Conservation (phyloP, 106 monocot genomes). For the Apostasia ramifera region DNA sequence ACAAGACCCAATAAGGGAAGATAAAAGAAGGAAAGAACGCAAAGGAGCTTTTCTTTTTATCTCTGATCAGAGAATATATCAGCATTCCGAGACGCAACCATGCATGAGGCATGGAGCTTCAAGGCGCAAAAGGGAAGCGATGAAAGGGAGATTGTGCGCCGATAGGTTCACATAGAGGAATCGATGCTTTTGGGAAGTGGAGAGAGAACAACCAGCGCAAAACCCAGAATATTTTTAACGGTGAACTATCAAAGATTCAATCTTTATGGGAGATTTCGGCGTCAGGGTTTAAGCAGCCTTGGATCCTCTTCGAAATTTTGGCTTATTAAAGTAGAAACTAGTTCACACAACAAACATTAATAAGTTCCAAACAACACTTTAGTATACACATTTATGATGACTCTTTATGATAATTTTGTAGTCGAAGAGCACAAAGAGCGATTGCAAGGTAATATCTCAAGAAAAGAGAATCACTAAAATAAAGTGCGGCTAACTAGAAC, state of each 20-base stretch:
- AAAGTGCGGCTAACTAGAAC: no score
- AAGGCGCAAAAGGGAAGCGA: background rate
- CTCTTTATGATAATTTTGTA: no score
- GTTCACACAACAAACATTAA: no score
- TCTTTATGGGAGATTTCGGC: background rate
- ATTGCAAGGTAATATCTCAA: no score
- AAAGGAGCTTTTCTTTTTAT: constrained; percentile 14
- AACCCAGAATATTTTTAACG: constrained; percentile 17
- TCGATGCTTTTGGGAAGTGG: constrained; percentile 22
- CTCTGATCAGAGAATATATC: constrained; percentile 11
- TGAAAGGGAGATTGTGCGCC: constrained; percentile 8
- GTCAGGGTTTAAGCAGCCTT: background rate
- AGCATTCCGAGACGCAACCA: background rate
- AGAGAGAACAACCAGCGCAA: constrained; percentile 13
- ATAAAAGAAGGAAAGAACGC: constrained; percentile 8
- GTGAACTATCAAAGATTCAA: constrained; percentile 8
- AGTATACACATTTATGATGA: no score
- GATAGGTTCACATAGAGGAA: constrained; percentile 18
- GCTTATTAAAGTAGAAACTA: no score
- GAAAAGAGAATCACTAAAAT: no score
- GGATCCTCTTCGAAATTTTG: no score
- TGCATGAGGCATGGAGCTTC: background rate
- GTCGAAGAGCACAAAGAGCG: no score
- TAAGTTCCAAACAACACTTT: no score
- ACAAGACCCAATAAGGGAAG: constrained; percentile 14